phyloP scores from a whole-genome alignment of 2,329 filamentous ascomycete species.

The Leptodontidium sp. region DNA sequence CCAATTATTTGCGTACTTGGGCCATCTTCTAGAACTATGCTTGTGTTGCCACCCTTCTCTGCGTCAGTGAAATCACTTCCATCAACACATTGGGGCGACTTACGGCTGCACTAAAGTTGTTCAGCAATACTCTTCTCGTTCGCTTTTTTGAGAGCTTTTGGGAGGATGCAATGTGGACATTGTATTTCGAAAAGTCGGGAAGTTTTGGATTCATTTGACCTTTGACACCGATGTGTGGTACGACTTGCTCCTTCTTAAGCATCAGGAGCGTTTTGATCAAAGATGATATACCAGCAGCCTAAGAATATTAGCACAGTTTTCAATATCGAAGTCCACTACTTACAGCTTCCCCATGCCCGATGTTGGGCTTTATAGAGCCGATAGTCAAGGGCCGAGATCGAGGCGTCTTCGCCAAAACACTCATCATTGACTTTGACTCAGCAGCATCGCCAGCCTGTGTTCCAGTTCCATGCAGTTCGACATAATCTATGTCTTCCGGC shows the following conservation, averaged over 20 bases:
- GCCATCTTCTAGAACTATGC: constrained; percentile 35
- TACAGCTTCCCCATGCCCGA: constrained; percentile 44
- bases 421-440: constrained; percentile 6
- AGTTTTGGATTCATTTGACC: constrained; percentile 41
- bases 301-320: neutral
- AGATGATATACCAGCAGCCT: constrained; percentile 7
- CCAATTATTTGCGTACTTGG: constrained; percentile 34
- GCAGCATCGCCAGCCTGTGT: constrained; percentile 80
- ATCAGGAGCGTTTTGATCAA: constrained; percentile 28
- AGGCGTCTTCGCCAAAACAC: constrained; percentile 7
- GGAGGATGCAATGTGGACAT: constrained; percentile 54
- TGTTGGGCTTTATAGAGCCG: constrained; percentile 63
- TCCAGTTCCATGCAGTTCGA: constrained; percentile 89
- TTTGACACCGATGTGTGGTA: constrained; percentile 40
- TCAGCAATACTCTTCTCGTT: constrained; percentile 54
- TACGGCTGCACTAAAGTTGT: constrained; percentile 55
- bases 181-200: constrained; percentile 48
- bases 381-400: constrained; percentile 57
- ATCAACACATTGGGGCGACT: neutral
- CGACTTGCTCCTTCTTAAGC: constrained; percentile 37
- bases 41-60: constrained; percentile 33
- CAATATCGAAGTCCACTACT: constrained; percentile 1
- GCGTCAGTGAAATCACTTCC: neutral
- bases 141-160: neutral
- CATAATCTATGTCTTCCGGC: constrained; percentile 78